A percentile compares a stretch with the other conserved stretches of the same genome.
Evolutionary conservation across 805 yeast species (phyloP).

Genomic region (Metschnikowia amazonensis): DNA sequence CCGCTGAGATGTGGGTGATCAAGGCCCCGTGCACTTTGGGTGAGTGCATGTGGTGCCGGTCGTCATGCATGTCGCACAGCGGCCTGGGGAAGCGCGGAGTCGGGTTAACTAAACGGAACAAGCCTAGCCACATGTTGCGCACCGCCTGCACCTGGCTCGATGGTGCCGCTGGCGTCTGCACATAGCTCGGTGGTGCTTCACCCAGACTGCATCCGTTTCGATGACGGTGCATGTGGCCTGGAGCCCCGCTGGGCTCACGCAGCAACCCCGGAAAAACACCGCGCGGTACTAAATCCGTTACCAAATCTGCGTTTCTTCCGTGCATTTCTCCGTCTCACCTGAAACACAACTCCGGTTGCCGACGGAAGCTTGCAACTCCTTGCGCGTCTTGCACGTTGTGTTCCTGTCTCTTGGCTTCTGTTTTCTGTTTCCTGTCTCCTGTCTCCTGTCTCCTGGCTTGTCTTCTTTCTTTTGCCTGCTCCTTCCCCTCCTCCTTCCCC

Average conservation of each 20-base stretch:
- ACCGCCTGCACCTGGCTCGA: background rate
- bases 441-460: too few species aligned
- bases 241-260: background rate
- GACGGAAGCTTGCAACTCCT: too few species aligned
- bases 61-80: conserved; percentile 4
- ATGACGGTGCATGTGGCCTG: background rate
- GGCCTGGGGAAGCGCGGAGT: background rate
- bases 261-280: conserved; percentile 5
- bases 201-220: background rate
- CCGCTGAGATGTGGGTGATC: too few species aligned
- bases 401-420: too few species aligned
- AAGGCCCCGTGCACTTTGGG: background rate
- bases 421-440: too few species aligned
- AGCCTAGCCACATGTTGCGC: background rate
- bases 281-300: background rate
- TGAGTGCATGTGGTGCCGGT: background rate
- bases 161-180: background rate
- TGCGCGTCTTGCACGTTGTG: too few species aligned
- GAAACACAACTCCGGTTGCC: background rate
- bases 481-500: background rate
- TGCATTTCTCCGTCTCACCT: background rate
- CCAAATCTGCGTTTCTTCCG: conserved; percentile 1
- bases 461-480: too few species aligned
- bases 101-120: background rate
- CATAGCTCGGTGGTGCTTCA: too few species aligned